Evolutionary conservation across 345 rosid species (phyloP).

Genomic region (Ceriops decandra): DNA sequence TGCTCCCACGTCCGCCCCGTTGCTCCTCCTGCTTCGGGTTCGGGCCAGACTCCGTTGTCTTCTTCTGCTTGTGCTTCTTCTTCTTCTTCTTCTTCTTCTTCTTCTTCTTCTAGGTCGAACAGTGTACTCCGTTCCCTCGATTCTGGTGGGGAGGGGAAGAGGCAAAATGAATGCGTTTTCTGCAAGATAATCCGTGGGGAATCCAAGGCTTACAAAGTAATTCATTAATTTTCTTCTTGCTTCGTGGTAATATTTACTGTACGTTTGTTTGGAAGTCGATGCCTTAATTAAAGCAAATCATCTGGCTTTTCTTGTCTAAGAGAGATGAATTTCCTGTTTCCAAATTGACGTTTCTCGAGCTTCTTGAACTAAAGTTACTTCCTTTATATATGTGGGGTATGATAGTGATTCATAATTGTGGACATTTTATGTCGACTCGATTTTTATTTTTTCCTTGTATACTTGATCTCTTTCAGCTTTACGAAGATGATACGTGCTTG

Average conservation of each 20-base stretch:
- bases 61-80: constrained; percentile 30
- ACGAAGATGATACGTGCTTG: constrained; percentile 82
- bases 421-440: too few relatives aligned
- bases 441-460: background rate
- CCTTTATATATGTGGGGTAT: too few relatives aligned
- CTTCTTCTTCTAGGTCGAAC: constrained; percentile 24
- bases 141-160: constrained; percentile 5
- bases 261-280: too few relatives aligned
- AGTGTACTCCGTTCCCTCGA: constrained; percentile 7
- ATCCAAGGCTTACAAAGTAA: constrained; percentile 68
- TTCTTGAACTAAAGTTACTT: too few relatives aligned
- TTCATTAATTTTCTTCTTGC: background rate
- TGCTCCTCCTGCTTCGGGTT: background rate
- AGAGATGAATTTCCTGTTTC: too few relatives aligned
- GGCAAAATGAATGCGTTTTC: constrained; percentile 64
- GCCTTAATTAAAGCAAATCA: too few relatives aligned
- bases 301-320: too few relatives aligned
- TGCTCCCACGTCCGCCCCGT: constrained; percentile 53
- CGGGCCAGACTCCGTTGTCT: constrained; percentile 21
- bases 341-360: too few relatives aligned
- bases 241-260: too few relatives aligned
- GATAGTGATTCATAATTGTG: too few relatives aligned
- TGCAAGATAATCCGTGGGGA: constrained; percentile 76
- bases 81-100: constrained; percentile 23
- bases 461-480: constrained; percentile 44